Evolutionary conservation across 495 filamentous ascomycete species (phyloP).

Genomic region (Daldinia vernicosa): DNA sequence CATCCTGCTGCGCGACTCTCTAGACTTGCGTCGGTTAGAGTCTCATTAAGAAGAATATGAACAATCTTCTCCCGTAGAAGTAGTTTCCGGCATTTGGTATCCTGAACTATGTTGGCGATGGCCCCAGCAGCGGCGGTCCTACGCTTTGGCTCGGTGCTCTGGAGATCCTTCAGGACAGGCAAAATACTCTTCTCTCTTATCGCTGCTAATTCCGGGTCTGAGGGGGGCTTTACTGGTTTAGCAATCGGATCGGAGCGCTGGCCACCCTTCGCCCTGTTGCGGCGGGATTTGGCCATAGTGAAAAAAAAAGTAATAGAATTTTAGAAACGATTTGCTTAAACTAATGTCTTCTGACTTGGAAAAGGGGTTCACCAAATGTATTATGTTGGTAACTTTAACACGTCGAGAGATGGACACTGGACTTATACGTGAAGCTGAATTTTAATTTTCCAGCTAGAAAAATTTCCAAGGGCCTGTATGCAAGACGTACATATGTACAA

Average conservation of each 20-base stretch:
- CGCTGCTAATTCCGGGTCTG: slow-evolving; percentile 64
- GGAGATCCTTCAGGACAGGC: slow-evolving; percentile 64
- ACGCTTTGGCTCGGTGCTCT: slow-evolving; percentile 62
- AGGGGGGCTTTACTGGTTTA: slow-evolving; percentile 61
- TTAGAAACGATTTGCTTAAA: not conserved
- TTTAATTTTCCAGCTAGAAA: slow-evolving; percentile 31
- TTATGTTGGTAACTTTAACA: slow-evolving; percentile 10
- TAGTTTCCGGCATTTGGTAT: slow-evolving; percentile 65
- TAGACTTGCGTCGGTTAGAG: slow-evolving; percentile 64
- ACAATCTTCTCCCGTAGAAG: slow-evolving; percentile 69
- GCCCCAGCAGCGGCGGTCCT: slow-evolving; percentile 62
- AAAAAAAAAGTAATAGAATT: not conserved
- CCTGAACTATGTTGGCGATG: slow-evolving; percentile 67
- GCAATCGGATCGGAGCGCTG: slow-evolving; percentile 57
- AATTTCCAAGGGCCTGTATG: slow-evolving; percentile 32
- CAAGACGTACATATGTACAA: not conserved
- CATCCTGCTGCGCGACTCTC: slow-evolving; percentile 68
- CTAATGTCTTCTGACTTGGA: not conserved
- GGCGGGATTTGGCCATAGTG: slow-evolving; percentile 56
- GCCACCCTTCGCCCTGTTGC: slow-evolving; percentile 48
- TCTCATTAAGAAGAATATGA: slow-evolving; percentile 66
- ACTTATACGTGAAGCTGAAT: slow-evolving; percentile 29
- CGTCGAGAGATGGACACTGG: slow-evolving; percentile 18
- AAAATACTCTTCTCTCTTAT: slow-evolving; percentile 66
- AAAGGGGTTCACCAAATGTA: not conserved